Evolutionary conservation across 306 rosid genomes (phyloP), one percentile per base, ranked within the genome.

Genomic region (Glycine soja): DNA sequence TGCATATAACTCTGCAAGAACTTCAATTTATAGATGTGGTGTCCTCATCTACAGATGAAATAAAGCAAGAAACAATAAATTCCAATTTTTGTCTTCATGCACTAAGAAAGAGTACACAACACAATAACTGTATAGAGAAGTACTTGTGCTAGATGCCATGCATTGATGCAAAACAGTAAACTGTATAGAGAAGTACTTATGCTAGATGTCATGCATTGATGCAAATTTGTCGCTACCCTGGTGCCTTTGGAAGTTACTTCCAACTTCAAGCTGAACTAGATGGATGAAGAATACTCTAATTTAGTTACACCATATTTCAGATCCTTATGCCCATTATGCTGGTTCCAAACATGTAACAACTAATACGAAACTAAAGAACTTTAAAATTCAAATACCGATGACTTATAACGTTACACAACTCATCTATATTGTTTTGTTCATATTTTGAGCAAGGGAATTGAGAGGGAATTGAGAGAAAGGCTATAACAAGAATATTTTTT

Each of bases 281-380:
- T n/a, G n/a, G n/a, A n/a, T n/a, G n/a, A n/a, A n/a, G n/a, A n/a
- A n/a, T n/a, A 43, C 81, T 65, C 57, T 77, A 64, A 77, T 77
- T 66, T 74, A 66, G 71, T 77, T 74, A 19, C 63, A 68, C 24
- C 74, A 72, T 78, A 48, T 64, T 84, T 74, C 77, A n/a, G n/a
- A n/a, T n/a, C n/a, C n/a, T n/a, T n/a, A n/a, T n/a, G n/a, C n/a
- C n/a, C n/a, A n/a, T n/a, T n/a, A n/a, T n/a, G n/a, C n/a, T n/a
- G n/a, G n/a, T n/a, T n/a, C n/a, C n/a, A n/a, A n/a, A n/a, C n/a
- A n/a, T n/a, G n/a, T n/a, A n/a, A n/a, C n/a, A n/a, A n/a, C n/a
- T n/a, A n/a, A n/a, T n/a, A n/a, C n/a, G 84, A 77, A 80, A 83
- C 70, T 70, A 10, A 78, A 81, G 65, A 81, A 52, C 54, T 7